Base-by-base conservation (phyloP, 805 yeast species). In the Sugiyamaella americana region DNA sequence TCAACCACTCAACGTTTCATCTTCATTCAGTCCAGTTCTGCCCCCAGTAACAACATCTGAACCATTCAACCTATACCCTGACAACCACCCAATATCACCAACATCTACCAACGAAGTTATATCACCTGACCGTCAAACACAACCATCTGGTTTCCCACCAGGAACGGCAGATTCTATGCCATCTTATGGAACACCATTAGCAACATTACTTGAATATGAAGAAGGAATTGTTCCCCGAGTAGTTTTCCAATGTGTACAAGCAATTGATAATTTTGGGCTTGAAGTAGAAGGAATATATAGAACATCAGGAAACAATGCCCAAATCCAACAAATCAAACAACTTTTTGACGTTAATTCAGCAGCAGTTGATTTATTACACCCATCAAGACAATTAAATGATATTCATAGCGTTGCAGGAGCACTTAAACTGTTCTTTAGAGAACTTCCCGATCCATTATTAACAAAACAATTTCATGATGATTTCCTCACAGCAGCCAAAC, bases 141-240 rank as follows among this genome's bases (percentile, higher is more conserved):
- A 26, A 26, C 11, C 32, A 26, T 26, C 32, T 21, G 20, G 37
- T 5, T 35, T 5, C 11, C 37, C 37, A 16, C 70, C 72, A 1
- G 72, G 72, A 2, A 62, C 57, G n/a, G 21, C 50, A 17, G 30
- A 42, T 11, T 35, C 63, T 3, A 61, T 73, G 47, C 71, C 73
- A 30, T 80, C 95, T 0, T 93, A 87, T 66, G 97, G 96, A 0
- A 79, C 82, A 0, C 82, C 95, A 1, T 72, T 93, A n/a, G 94
- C 84, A 49, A 78, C 73, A 6, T 67, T 87, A 38, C 79, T 88
- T 17, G 83, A 81, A 51, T 80, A 75, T 55, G 96, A 94, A 52
- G 91, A 88, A 46, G 95, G 87, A 54, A 82, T 86, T 64, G 96
- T 93, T 3, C 99, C 99, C 1, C 74, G 84, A 16, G 77, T 93